Percentiles rank a stretch among this genome's conserved stretches.
These are phyloP conservation scores for Leccinellum rugosiceps DNA, from an alignment of 768 basidiomycete species.

Conservation along the genomic window DNA sequence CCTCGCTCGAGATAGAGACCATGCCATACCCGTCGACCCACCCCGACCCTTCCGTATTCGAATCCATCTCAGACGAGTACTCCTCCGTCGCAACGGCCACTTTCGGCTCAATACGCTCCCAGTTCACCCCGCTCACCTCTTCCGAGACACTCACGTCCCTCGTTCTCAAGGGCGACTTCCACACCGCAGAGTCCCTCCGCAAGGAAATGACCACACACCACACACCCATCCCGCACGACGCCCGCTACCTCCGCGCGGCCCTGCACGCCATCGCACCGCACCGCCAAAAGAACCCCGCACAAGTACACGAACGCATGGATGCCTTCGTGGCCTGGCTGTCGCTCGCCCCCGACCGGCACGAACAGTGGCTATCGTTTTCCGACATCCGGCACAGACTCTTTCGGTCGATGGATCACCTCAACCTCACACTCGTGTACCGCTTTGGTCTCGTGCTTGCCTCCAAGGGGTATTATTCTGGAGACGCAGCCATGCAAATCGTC, in stretches of 20 bases:
- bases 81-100: conserved; percentile 13
- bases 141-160: conserved; percentile 23
- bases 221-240: conserved; percentile 33
- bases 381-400: too few relatives aligned
- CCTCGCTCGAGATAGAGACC: conserved; percentile 33
- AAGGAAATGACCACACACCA: conserved; percentile 39
- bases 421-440: too few relatives aligned
- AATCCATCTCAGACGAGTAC: conserved; percentile 26
- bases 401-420: too few relatives aligned
- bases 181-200: conserved; percentile 34
- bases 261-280: conserved; percentile 27
- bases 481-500: conserved; percentile 26
- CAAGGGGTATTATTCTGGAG: not conserved
- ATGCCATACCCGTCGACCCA: conserved; percentile 33
- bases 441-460: too few relatives aligned
- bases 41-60: conserved; percentile 24
- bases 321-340: conserved; percentile 41
- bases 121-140: conserved; percentile 23
- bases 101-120: not conserved
- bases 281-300: conserved; percentile 15
- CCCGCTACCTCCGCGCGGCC: conserved; percentile 39
- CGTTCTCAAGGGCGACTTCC: conserved; percentile 20
- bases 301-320: conserved; percentile 14
- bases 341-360: conserved; percentile 36
- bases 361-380: conserved; percentile 16